Evolutionary conservation across 768 basidiomycete species (phyloP).

Genomic region (Pulveroboletus sp.): DNA sequence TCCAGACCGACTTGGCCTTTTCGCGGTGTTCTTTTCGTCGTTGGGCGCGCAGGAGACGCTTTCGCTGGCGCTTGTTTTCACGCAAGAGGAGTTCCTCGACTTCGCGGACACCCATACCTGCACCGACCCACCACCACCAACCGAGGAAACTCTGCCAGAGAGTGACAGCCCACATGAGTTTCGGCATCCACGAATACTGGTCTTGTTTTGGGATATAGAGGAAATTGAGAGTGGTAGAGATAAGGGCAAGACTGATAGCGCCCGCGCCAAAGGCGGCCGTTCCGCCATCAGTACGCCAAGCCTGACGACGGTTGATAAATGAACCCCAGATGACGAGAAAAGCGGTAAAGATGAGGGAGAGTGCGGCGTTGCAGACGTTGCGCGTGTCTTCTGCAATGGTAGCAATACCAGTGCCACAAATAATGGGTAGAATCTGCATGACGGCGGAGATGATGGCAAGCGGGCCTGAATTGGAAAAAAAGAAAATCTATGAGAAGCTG

Average conservation of each 20-base stretch:
- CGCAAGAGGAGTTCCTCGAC: constrained; percentile 57
- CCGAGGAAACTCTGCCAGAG: constrained; percentile 97
- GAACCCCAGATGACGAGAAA: constrained; percentile 92
- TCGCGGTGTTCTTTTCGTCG: constrained; percentile 46
- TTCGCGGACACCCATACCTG: constrained; percentile 73
- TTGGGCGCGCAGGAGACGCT: constrained; percentile 44
- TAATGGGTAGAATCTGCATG: constrained; percentile 79
- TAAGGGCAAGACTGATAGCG: constrained; percentile 75
- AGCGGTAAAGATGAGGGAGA: constrained; percentile 90
- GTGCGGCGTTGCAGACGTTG: constrained; percentile 93
- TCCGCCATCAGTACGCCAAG: constrained; percentile 96
- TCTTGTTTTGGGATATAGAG: constrained; percentile 80
- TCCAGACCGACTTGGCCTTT: constrained; percentile 54
- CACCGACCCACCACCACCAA: constrained; percentile 99
- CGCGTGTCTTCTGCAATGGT: constrained; percentile 68
- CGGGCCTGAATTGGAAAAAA: constrained; percentile 48
- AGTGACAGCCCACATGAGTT: constrained; percentile 84
- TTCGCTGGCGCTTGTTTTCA: constrained; percentile 51
- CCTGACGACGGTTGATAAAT: constrained; percentile 80
- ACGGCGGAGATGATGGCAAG: constrained; percentile 79
- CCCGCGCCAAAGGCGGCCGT: constrained; percentile 90
- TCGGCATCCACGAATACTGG: constrained; percentile 87
- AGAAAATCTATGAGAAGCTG: not conserved
- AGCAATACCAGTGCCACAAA: constrained; percentile 32
- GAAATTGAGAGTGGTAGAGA: constrained; percentile 83